Base-by-base conservation (phyloP, 371 early-diverging fungal species). In the Circinella umbellata region DNA sequence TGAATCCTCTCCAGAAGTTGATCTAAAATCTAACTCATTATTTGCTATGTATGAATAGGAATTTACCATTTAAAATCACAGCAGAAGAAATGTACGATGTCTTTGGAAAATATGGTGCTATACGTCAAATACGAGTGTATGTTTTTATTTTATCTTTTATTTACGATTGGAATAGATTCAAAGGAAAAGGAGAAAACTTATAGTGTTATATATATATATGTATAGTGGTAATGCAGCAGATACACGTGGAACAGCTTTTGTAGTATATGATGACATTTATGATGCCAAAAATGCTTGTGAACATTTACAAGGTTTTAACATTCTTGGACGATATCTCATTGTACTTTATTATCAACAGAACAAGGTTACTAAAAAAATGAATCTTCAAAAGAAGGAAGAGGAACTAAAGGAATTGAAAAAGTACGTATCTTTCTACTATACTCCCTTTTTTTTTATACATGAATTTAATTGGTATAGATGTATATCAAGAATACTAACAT, bases 271-370 rank as follows among this genome's bases (percentile, higher is more conserved):
- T 70, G 98, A 98, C 65, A 96, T 98, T n/a, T 95, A 91, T 73
- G 97, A 98, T 74, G 98, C 98, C 42, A 96, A 97, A 77, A 92
- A 93, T 35, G 99, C 99, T 0, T 96, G 96, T 74, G 97, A 97
- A 63, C 97, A 96, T 73, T 75, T 98, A 42, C 91, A 92, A 63
- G 98, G 98, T 57, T 98, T 96, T 84, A 98, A 98, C 73, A 92
- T 98, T 67, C 89, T 95, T 84, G 96, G 96, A 4, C 88, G 99
- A 70, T 97, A 98, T 74, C 74, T 98, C 75, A 95, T 98, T 63
- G 97, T 98, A 9, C 84, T 97, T 35, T 98, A 97, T 67, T 94
- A 94, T 80, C 93, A 96, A 71, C 88, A 92, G 34, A 90, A 90
- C 73, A 91, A 94, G 82, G 84, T 89, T 63, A 88, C 91, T 38